Percentiles rank a stretch among this genome's conserved stretches.
Evolutionary conservation across 805 yeast species (phyloP).

Genomic region (Pichia ethanolica): DNA sequence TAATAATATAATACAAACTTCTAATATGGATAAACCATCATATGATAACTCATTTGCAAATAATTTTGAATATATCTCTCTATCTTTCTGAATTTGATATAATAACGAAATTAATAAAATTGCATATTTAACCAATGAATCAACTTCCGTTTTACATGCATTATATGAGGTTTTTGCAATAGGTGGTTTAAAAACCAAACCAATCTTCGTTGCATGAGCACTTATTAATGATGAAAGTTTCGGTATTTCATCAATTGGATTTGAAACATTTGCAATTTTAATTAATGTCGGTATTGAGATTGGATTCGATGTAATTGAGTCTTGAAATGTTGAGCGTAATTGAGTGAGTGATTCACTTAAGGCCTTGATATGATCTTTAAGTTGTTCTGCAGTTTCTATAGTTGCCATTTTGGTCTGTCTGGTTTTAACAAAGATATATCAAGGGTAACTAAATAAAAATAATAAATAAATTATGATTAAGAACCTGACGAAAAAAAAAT

Average conservation of each 20-base stretch:
- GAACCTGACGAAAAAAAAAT: not conserved
- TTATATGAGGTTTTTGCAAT: constrained; percentile 30
- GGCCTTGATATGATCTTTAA: not conserved
- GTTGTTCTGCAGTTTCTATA: not conserved
- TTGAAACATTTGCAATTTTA: constrained; percentile 23
- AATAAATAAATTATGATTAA: not conserved
- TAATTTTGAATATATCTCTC: constrained; percentile 25
- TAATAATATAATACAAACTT: constrained; percentile 13
- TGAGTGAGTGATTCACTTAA: not conserved
- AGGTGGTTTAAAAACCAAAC: constrained; percentile 60
- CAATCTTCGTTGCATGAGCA: constrained; percentile 75
- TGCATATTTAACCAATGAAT: constrained; percentile 37
- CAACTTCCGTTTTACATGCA: constrained; percentile 44
- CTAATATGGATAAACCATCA: constrained; percentile 15
- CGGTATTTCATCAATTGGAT: constrained; percentile 48
- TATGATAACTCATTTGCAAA: constrained; percentile 27
- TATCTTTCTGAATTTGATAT: constrained; percentile 32
- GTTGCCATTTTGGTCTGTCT: not conserved
- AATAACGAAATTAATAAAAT: constrained; percentile 39
- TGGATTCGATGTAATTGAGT: not conserved
- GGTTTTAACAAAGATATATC: not conserved
- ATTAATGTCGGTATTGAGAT: not conserved
- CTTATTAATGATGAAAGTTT: constrained; percentile 54
- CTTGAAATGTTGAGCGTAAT: not conserved
- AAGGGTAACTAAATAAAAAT: not conserved